Percentiles rank a stretch among this genome's conserved stretches.
Conservation (phyloP, 176 grass and related monocot species). For the Triticum dicoccoides region DNA sequence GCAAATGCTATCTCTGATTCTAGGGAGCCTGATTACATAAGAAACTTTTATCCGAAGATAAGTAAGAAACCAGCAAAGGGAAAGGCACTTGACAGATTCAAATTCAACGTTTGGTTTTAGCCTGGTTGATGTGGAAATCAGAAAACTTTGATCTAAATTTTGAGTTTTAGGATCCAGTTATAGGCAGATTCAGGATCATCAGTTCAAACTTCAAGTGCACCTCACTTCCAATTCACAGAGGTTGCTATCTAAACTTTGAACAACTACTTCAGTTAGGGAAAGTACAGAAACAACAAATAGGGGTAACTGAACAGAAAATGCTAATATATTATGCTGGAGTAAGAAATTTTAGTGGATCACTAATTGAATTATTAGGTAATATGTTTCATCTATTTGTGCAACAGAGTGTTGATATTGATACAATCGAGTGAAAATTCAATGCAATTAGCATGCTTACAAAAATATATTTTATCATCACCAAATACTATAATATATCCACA, state of each 20-base stretch:
- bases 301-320: neutral
- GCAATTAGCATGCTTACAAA: neutral
- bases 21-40: neutral
- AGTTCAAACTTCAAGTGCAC: neutral
- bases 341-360: neutral
- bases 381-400: slow-evolving; percentile 13
- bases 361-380: slow-evolving; percentile 17
- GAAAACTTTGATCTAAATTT: neutral
- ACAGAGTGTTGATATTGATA: neutral
- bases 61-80: neutral
- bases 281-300: neutral
- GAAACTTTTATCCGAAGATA: slow-evolving; percentile 7
- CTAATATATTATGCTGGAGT: neutral
- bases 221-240: slow-evolving; percentile 11
- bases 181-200: neutral
- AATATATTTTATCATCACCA: neutral
- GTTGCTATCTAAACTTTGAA: neutral
- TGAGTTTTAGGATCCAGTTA: slow-evolving; percentile 1
- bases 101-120: slow-evolving; percentile 19
- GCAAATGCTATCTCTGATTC: slow-evolving; percentile 5
- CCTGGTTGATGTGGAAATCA: neutral
- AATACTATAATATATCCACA: neutral
- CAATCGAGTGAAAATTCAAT: slow-evolving; percentile 8
- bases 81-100: slow-evolving; percentile 14
- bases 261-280: neutral